These are phyloP conservation scores for Pulicaria dysenterica DNA, from an alignment of 129 eudicot genomes.

Conservation along the genomic window DNA sequence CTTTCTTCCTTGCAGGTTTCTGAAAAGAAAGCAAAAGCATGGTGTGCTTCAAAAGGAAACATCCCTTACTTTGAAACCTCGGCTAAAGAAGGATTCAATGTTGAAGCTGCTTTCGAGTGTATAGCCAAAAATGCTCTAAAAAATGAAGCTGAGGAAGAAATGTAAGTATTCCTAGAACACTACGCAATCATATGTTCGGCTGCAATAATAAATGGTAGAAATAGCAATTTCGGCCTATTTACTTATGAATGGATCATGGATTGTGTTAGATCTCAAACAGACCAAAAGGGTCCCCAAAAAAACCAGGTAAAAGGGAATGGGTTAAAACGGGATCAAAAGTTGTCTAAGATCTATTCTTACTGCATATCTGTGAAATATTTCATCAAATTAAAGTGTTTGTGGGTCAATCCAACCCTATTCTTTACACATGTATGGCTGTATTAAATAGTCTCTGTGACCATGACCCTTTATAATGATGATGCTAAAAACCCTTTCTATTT, in stretches of 20 bases:
- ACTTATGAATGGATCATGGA: background rate
- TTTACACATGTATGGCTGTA: background rate
- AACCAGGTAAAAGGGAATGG: background rate
- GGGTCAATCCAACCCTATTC: background rate
- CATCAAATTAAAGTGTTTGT: background rate
- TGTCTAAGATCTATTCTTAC: background rate
- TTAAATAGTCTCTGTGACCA: too few relatives aligned
- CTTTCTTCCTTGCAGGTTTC: slow-evolving; percentile 44
- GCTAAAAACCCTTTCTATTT: background rate
- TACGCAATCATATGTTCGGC: background rate
- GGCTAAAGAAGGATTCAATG: slow-evolving; percentile 57
- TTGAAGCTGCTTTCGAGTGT: slow-evolving; percentile 61
- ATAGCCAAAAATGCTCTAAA: slow-evolving; percentile 55
- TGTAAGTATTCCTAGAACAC: slow-evolving; percentile 11
- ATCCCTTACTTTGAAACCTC: slow-evolving; percentile 61
- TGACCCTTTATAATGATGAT: too few relatives aligned
- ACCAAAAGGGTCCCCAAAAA: background rate
- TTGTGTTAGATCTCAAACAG: background rate
- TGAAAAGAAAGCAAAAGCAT: slow-evolving; percentile 63
- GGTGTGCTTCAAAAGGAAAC: slow-evolving; percentile 63
- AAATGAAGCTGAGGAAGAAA: slow-evolving; percentile 47
- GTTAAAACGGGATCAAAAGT: background rate
- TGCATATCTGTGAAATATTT: background rate
- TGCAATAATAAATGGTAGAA: background rate
- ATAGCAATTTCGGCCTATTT: background rate